These are phyloP conservation scores for Phytophthora vignae DNA, from an alignment of 352 stramenopile genomes.

Conservation along the genomic window DNA sequence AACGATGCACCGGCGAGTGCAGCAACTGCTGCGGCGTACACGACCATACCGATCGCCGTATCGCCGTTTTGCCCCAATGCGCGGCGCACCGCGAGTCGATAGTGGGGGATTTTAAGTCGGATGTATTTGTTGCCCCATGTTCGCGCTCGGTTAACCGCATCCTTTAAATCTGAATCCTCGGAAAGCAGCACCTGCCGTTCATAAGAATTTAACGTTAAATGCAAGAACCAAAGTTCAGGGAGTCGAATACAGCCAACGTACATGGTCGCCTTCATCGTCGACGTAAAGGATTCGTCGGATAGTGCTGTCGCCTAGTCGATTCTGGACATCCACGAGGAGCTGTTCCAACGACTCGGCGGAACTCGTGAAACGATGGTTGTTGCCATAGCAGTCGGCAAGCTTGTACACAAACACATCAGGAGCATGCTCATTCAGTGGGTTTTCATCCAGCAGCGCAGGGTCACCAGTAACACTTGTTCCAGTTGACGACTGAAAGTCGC, in stretches of 20 bases:
- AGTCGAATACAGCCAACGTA: constrained; percentile 40
- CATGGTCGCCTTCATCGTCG: constrained; percentile 85
- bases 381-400: constrained; percentile 80
- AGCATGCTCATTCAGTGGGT: constrained; percentile 39
- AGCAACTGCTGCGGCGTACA: constrained; percentile 78
- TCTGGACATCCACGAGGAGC: constrained; percentile 76
- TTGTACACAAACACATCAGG: constrained; percentile 85
- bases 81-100: constrained; percentile 52
- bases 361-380: constrained; percentile 88
- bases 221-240: constrained; percentile 5
- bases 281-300: constrained; percentile 84
- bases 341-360: constrained; percentile 80
- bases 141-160: constrained; percentile 77
- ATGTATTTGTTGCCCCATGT: constrained; percentile 90
- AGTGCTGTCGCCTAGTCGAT: constrained; percentile 74
- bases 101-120: constrained; percentile 69
- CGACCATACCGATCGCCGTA: constrained; percentile 74
- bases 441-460: constrained; percentile 33
- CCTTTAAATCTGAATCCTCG: constrained; percentile 81
- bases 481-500: constrained; percentile 52
- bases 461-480: constrained; percentile 37
- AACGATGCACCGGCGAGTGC: constrained; percentile 83
- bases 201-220: constrained; percentile 6
- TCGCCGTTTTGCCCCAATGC: constrained; percentile 56
- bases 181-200: constrained; percentile 71